Conservation (phyloP, 2,329 filamentous ascomycete species). For the Hypoxylon sp. region DNA sequence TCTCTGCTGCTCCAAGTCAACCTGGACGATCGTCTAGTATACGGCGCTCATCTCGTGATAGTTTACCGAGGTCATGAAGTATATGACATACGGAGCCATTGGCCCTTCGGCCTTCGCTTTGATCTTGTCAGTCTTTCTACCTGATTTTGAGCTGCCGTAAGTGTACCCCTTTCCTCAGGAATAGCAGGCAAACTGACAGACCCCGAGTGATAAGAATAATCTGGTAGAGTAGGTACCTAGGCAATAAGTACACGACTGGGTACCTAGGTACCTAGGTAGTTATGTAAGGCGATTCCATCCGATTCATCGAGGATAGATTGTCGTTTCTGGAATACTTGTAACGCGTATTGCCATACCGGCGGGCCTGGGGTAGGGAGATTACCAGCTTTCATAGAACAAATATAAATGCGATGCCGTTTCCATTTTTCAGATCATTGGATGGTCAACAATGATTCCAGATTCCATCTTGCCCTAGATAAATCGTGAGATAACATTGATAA, state of each 20-base stretch:
- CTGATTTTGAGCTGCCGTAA: conserved; percentile 37
- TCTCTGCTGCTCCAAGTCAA: background rate
- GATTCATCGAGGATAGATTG: background rate
- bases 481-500: conserved; percentile 24
- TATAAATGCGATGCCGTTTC: background rate
- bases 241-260: too few relatives aligned
- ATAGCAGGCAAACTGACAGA: conserved; percentile 2
- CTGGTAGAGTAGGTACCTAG: conserved; percentile 17
- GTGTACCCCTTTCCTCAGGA: background rate
- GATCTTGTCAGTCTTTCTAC: conserved; percentile 35
- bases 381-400: background rate
- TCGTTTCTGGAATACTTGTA: background rate
- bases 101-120: conserved; percentile 34
- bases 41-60: conserved; percentile 11
- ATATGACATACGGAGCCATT: conserved; percentile 41
- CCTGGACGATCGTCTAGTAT: too few relatives aligned
- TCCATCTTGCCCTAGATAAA: conserved; percentile 24
- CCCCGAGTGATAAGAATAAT: conserved; percentile 29
- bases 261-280: too few relatives aligned
- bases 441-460: conserved; percentile 9
- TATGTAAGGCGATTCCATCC: background rate
- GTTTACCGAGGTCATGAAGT: conserved; percentile 42
- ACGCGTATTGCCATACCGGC: background rate
- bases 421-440: background rate
- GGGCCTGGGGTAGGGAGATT: background rate